Percentiles rank a stretch among this genome's conserved stretches.
These are phyloP conservation scores for Elaphomyces granulatus DNA, from an alignment of 495 filamentous ascomycete genomes.

Conservation along the genomic window DNA sequence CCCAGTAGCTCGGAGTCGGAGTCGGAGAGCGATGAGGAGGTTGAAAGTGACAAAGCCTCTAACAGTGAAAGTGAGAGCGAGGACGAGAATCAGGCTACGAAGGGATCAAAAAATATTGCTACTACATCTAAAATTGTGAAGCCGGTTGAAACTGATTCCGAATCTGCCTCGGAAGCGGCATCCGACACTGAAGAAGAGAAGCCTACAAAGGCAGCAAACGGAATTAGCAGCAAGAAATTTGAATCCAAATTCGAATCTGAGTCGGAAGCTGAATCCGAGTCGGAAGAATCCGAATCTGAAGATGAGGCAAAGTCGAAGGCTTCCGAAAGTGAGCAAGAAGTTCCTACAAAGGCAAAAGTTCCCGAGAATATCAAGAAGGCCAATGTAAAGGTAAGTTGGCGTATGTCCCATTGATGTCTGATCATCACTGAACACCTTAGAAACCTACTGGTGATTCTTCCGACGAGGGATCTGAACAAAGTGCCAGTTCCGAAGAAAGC, in stretches of 20 bases:
- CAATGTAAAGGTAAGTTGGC: constrained; percentile 20
- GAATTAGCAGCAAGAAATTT: too few species aligned
- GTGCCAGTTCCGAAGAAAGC: constrained; percentile 9
- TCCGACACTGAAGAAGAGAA: constrained; percentile 17
- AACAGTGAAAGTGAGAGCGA: constrained; percentile 25
- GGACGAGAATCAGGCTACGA: constrained; percentile 23
- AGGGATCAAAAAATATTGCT: too few species aligned
- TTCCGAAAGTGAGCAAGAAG: constrained; percentile 35
- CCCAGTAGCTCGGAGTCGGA: constrained; percentile 36
- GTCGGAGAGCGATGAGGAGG: constrained; percentile 28
- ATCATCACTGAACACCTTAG: constrained; percentile 7
- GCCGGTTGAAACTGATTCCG: constrained; percentile 11
- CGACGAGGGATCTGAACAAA: constrained; percentile 19
- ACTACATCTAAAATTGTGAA: too few species aligned
- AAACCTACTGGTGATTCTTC: constrained; percentile 22
- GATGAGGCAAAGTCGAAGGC: constrained; percentile 20
- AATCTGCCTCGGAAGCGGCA: constrained; percentile 16
- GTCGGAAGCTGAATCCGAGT: constrained; percentile 24
- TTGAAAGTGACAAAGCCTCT: constrained; percentile 24
- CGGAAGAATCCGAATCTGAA: constrained; percentile 10
- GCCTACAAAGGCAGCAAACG: too few species aligned
- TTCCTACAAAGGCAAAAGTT: constrained; percentile 29
- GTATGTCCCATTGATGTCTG: background rate
- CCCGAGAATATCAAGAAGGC: too few species aligned
- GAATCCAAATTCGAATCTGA: constrained; percentile 24